These are phyloP conservation scores for Detonula confervacea DNA, from an alignment of 352 stramenopile species.

Conservation along the genomic window DNA sequence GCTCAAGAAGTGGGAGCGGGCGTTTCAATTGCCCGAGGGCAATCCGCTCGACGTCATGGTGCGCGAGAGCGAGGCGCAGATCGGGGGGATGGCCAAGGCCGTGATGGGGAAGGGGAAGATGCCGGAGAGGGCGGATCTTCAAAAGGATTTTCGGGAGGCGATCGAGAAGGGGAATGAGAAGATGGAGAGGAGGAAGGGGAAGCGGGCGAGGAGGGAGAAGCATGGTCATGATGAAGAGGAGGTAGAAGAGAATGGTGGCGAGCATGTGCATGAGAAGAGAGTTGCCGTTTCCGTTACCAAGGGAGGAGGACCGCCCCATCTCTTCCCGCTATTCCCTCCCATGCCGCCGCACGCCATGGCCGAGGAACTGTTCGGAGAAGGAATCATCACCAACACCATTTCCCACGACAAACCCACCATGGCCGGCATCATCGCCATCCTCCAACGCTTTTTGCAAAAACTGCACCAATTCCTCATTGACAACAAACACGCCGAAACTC, in stretches of 20 bases:
- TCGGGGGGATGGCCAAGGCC: slow-evolving; percentile 15
- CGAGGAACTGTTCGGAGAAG: slow-evolving; percentile 19
- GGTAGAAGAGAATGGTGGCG: not conserved
- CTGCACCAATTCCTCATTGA: slow-evolving; percentile 49
- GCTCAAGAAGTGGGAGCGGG: slow-evolving; percentile 22
- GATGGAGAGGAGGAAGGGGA: slow-evolving; percentile 10
- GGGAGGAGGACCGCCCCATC: slow-evolving; percentile 24
- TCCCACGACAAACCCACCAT: slow-evolving; percentile 60
- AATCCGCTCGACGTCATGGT: slow-evolving; percentile 32
- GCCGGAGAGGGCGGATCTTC: slow-evolving; percentile 21
- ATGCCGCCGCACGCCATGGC: slow-evolving; percentile 44
- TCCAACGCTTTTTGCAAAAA: slow-evolving; percentile 60
- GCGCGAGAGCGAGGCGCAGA: not conserved
- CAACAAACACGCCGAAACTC: slow-evolving; percentile 35
- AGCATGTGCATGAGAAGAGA: too few relatives aligned
- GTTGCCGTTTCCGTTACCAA: too few relatives aligned
- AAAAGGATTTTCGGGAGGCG: slow-evolving; percentile 26
- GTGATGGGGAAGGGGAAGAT: slow-evolving; percentile 28
- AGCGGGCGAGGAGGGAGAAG: slow-evolving; percentile 14
- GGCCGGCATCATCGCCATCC: slow-evolving; percentile 57
- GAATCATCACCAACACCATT: slow-evolving; percentile 60
- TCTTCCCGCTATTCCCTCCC: slow-evolving; percentile 39
- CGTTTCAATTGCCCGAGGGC: slow-evolving; percentile 6
- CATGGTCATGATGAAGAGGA: slow-evolving; percentile 2
- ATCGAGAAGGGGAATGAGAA: slow-evolving; percentile 15